Conservation (phyloP, 495 filamentous ascomycete species). For the Cairneyella variabilis region DNA sequence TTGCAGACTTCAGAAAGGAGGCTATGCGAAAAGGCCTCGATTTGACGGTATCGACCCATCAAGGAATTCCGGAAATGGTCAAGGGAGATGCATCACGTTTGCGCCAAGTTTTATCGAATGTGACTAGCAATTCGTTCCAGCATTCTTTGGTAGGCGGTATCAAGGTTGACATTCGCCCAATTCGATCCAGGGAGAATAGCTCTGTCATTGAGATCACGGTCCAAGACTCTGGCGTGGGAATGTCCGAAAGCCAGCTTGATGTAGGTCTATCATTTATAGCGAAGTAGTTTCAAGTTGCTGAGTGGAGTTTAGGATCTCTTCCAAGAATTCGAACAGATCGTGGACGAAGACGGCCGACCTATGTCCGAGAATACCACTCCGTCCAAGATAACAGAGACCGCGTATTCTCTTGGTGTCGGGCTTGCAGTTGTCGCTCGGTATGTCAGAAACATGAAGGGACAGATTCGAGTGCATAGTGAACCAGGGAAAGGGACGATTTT, state of each 20-base stretch:
- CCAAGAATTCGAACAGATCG: slow-evolving; percentile 82
- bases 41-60: slow-evolving; percentile 62
- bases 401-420: slow-evolving; percentile 65
- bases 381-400: slow-evolving; percentile 6
- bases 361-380: slow-evolving; percentile 21
- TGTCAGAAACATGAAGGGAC: slow-evolving; percentile 82
- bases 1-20: slow-evolving; percentile 67
- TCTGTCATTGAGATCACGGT: slow-evolving; percentile 66
- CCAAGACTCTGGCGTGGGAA: slow-evolving; percentile 77
- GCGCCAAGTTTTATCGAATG: slow-evolving; percentile 75
- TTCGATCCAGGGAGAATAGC: slow-evolving; percentile 20
- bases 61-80: slow-evolving; percentile 68
- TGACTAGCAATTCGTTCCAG: slow-evolving; percentile 83
- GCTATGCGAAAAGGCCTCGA: slow-evolving; percentile 68
- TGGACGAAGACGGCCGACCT: slow-evolving; percentile 29
- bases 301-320: slow-evolving; percentile 48
- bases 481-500: slow-evolving; percentile 82
- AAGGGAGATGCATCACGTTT: slow-evolving; percentile 78
- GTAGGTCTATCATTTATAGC: slow-evolving; percentile 16
- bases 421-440: slow-evolving; percentile 82
- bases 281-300: not conserved
- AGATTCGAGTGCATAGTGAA: slow-evolving; percentile 81
- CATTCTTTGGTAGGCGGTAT: slow-evolving; percentile 67
- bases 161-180: slow-evolving; percentile 61
- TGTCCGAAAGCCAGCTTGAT: slow-evolving; percentile 68